Percentiles rank a stretch among this genome's conserved stretches.
phyloP scores from a whole-genome alignment of 495 filamentous ascomycete species.

The Massariosphaeria phaeospora region DNA sequence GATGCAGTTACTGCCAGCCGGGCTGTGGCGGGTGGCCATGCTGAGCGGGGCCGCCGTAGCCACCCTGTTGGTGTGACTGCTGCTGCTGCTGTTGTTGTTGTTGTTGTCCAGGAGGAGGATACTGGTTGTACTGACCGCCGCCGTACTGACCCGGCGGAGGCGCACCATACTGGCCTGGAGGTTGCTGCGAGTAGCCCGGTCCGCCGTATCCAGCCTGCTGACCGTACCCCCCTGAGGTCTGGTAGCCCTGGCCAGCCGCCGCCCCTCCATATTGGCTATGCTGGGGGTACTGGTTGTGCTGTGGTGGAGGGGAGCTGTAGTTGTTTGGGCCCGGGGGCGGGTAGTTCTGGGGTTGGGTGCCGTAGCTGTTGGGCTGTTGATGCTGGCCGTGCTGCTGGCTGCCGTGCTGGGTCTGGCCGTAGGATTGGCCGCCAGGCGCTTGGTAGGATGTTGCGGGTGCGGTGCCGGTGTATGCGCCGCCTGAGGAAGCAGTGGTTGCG shows the following conservation, averaged over 20 bases:
- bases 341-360: constrained; percentile 5
- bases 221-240: constrained; percentile 10
- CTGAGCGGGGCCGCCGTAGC: constrained; percentile 3
- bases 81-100: constrained; percentile 10
- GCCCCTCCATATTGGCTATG: constrained; percentile 6
- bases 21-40: background rate
- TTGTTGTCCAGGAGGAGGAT: background rate
- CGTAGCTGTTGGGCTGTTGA: constrained; percentile 8
- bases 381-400: constrained; percentile 18
- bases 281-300: background rate
- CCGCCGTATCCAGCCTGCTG: constrained; percentile 25
- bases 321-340: background rate
- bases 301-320: background rate
- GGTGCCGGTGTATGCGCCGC: constrained; percentile 39
- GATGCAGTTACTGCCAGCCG: too few species aligned
- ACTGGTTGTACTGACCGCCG: background rate
- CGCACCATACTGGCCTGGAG: constrained; percentile 1
- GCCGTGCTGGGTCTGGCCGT: constrained; percentile 6
- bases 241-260: background rate
- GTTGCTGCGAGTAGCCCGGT: background rate
- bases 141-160: background rate
- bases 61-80: background rate
- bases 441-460: constrained; percentile 43
- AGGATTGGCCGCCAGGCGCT: constrained; percentile 31
- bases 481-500: constrained; percentile 31